Base-by-base conservation (phyloP, 1,284 basidiomycete species). In the Apiotrichum veenhuisii region DNA sequence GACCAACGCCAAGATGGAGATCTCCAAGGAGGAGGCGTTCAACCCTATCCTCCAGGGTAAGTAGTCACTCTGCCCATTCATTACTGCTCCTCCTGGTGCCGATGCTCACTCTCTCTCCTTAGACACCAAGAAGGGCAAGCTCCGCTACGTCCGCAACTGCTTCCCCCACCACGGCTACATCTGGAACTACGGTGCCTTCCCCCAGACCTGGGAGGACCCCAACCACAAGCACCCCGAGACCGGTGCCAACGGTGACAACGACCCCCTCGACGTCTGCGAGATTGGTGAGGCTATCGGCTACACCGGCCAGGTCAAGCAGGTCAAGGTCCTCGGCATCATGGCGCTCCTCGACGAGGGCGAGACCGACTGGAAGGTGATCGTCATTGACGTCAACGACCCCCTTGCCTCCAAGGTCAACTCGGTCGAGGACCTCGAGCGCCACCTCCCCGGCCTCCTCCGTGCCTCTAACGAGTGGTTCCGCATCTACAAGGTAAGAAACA, bases 311-410 rank as follows among this genome's bases (percentile, higher is more conserved):
- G 85, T 99, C 79, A 99, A 99, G 83, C 96, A 98, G 80, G 96
- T 99, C 85, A 99, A 99, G 83, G 91, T 98, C 64, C 91, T 99
- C 74, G 96, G 96, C 68, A 96, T 98, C 83, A 98, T 98, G 95
- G 96, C 96, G 54, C 84, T 99, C 57, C 86, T 97, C 67, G 93
- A 97, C 74, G 93, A 97, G 78, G 93, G 93, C 69, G 93, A 97
- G 82, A 97, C 93, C 68, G 93, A 97, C 83, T 97, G 93, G 93
- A 97, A 97, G 80, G 89, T 96, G 80, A 85, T 96, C 75, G 96
- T 96, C 74, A 92, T 98, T 66, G 96, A 98, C 76, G 85, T 98
- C 69, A 87, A 88, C 72, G 96, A 98, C 78, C 96, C 96, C 49
- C 87, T 98, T 61, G 96, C 96, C 34, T 82, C 88, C 72, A 92